Percentiles rank a stretch among this genome's conserved stretches.
These are phyloP conservation scores for Tolypocladium pustulatum DNA, from an alignment of 2,329 filamentous ascomycete genomes.

Conservation along the genomic window DNA sequence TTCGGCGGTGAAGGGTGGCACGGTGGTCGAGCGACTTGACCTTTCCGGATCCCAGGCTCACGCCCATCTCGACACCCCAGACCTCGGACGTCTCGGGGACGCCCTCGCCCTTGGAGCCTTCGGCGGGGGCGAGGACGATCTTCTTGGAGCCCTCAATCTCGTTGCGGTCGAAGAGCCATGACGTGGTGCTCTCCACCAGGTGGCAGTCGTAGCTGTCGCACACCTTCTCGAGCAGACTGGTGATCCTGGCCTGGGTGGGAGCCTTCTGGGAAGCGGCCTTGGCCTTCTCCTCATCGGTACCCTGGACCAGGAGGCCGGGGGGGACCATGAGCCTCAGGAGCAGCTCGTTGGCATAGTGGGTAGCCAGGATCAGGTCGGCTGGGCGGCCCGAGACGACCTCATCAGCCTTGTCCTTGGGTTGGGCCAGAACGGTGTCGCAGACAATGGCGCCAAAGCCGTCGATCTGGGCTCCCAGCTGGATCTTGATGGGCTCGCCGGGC, in stretches of 20 bases:
- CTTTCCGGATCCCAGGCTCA: slow-evolving; percentile 86
- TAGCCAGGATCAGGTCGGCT: slow-evolving; percentile 83
- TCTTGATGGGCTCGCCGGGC: slow-evolving; percentile 83
- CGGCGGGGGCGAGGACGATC: slow-evolving; percentile 81
- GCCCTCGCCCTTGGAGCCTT: slow-evolving; percentile 86
- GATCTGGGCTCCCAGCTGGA: slow-evolving; percentile 97
- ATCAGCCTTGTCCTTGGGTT: slow-evolving; percentile 46
- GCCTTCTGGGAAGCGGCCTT: slow-evolving; percentile 77
- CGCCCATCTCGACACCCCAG: slow-evolving; percentile 94
- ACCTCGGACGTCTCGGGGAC: slow-evolving; percentile 81
- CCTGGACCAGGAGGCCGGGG: slow-evolving; percentile 71
- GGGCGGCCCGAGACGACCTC: slow-evolving; percentile 62
- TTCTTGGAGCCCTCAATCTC: slow-evolving; percentile 98
- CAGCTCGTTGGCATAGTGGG: slow-evolving; percentile 91
- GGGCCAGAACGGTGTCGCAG: slow-evolving; percentile 80
- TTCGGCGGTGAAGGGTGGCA: slow-evolving; percentile 86
- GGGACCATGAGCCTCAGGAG: slow-evolving; percentile 85
- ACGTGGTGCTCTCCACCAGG: slow-evolving; percentile 94
- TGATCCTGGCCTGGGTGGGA: slow-evolving; percentile 79
- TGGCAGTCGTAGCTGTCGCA: slow-evolving; percentile 85
- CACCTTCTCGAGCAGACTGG: slow-evolving; percentile 78
- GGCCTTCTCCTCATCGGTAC: slow-evolving; percentile 89
- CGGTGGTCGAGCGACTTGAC: slow-evolving; percentile 85
- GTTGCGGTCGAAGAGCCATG: slow-evolving; percentile 92
- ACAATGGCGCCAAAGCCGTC: slow-evolving; percentile 95